Evolutionary conservation across 108 stramenopile genomes (phyloP), one percentile per base, ranked within the genome.

Genomic region (Skeletonema grethae): DNA sequence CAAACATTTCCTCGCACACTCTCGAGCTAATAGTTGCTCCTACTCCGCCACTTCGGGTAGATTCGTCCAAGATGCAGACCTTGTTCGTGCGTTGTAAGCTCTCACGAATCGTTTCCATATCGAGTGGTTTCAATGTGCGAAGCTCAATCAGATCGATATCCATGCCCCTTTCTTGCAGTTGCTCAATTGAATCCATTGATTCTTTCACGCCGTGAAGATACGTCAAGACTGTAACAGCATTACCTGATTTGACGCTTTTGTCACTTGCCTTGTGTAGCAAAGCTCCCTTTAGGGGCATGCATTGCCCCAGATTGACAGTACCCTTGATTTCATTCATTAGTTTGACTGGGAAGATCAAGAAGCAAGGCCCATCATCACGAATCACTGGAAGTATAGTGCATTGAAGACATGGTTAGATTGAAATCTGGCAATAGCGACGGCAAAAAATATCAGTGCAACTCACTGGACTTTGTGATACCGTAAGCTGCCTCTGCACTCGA

Each of bases 131-230:
- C 31, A 88, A 65, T 0, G 86, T 70, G 22, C 86, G 78, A 22
- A 88, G 79, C 80, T 88, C 88, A 36, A 88, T 86, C 22, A 88
- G 83, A 66, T 87, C 88, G 57, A 87, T 69, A 53, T 88, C 88
- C 15, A 79, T 41, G 20, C 76, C 87, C 25, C 64, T 58, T 53
- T 31, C 57, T 12, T 80, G 61, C 22, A 85, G 58, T 46, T 66
- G 61, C 4, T 61, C 75, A 28, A 80, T 63, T 4, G 74, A 73
- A 31, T 63, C 69, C 53, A 79, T 56, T 9, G 84, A 73, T 67
- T 88, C 88, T 30, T 81, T 83, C 41, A 88, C 86, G 20, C 88
- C 88, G 57, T 88, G 88, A 16, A 88, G 75, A 73, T 88, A 88
- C 4, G 86, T 88, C 24, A 88, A 75, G 3, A 88, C 86, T 11